Evolutionary conservation across 2,329 filamentous ascomycete genomes (phyloP), one percentile per base, ranked within the genome.

Genomic region (Clarireedia homoeocarpa): DNA sequence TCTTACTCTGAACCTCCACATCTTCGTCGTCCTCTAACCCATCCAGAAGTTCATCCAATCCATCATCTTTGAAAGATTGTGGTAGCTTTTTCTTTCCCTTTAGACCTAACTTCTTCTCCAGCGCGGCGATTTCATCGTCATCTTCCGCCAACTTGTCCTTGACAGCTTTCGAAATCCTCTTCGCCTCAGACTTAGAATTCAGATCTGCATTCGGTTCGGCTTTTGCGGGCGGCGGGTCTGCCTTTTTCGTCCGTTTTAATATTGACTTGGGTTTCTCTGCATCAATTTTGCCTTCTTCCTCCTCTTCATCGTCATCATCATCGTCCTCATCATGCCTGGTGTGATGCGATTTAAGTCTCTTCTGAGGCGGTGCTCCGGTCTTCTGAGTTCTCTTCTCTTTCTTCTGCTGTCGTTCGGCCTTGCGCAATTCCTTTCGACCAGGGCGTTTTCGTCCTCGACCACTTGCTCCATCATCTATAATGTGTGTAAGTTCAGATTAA

Each of bases 61-160:
- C 92, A 67, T 96, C 91, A 6, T 95, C 88, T 20, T 83, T 80
- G 64, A 91, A 90, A 0, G 83, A 77, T 62, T 88, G 86, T 0
- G 85, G 84, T 5, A 89, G 71, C 34, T 81, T 55, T 66, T 90
- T 95, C 58, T 86, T 86, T 24, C 83, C 82, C 62, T 79, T 84
- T 36, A 96, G 79, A 0, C 94, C 92, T 3, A 99, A 74, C 66
- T 89, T 95, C 70, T 86, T 91, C 73, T 99, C 94, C 34, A 96
- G 75, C 2, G 84, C 84, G 20, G 86, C 85, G 63, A 99, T 97
- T 64, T 96, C 90, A 2, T 84, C 88, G 66, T 97, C 91, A 57
- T 99, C 92, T 59, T 89, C 77, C 0, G 82, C 84, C 4, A 96
- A 74, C 63, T 81, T 83, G 3, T 85, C 79, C 66, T 78, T 82